phyloP scores from a whole-genome alignment of 2,329 filamentous ascomycete species.

The Tolypocladium paradoxum region DNA sequence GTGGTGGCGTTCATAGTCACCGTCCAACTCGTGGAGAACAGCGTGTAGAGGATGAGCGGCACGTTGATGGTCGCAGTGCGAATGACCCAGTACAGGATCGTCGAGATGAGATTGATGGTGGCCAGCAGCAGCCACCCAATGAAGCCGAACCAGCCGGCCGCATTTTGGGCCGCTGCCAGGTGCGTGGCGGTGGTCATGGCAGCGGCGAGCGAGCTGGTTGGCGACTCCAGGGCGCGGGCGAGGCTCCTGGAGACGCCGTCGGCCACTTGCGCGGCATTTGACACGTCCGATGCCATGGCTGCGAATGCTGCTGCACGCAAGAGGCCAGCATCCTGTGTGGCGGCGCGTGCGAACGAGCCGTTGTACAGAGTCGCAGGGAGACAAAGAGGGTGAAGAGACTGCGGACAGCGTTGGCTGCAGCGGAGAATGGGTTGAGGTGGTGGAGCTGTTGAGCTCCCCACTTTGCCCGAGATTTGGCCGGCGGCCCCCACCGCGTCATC shows the following conservation, averaged over 20 bases:
- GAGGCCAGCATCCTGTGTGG: slow-evolving; percentile 25
- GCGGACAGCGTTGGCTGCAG: not conserved
- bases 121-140: slow-evolving; percentile 44
- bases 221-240: slow-evolving; percentile 18
- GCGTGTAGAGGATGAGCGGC: slow-evolving; percentile 77
- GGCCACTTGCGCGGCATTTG: slow-evolving; percentile 24
- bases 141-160: slow-evolving; percentile 46
- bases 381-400: not conserved
- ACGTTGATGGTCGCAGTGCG: slow-evolving; percentile 81
- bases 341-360: slow-evolving; percentile 6
- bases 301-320: slow-evolving; percentile 17
- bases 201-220: slow-evolving; percentile 22
- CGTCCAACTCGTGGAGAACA: slow-evolving; percentile 87
- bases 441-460: slow-evolving; percentile 2
- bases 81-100: slow-evolving; percentile 64
- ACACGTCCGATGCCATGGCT: slow-evolving; percentile 31
- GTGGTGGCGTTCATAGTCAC: slow-evolving; percentile 99
- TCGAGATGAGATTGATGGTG: slow-evolving; percentile 44
- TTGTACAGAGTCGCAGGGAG: not conserved
- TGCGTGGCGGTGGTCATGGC: slow-evolving; percentile 24
- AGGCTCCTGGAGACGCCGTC: slow-evolving; percentile 21
- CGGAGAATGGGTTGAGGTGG: slow-evolving; percentile 3
- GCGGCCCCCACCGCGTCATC: not conserved
- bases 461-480: slow-evolving; percentile 4
- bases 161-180: slow-evolving; percentile 25